These are phyloP conservation scores for Hordeum marinum DNA, from an alignment of 176 grass and related monocot species.

Conservation along the genomic window DNA sequence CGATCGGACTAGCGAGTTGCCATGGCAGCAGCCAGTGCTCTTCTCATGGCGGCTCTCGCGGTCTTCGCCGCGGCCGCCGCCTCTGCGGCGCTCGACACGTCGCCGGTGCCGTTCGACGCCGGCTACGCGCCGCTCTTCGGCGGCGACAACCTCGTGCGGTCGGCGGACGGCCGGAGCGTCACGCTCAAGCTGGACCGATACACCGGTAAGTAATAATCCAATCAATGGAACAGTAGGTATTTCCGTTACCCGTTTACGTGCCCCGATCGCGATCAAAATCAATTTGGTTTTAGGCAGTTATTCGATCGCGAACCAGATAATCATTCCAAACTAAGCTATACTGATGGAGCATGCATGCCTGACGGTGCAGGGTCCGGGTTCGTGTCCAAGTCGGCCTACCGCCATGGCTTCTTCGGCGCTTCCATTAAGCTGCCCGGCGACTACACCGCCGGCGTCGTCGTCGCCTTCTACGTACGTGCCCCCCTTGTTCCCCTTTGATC, in stretches of 20 bases:
- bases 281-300: neutral
- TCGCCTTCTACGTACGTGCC: conserved; percentile 76
- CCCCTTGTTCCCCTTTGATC: neutral
- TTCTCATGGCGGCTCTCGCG: neutral
- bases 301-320: neutral
- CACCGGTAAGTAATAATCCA: conserved; percentile 43
- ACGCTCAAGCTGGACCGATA: conserved; percentile 57
- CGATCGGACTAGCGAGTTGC: neutral
- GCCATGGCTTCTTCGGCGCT: conserved; percentile 80
- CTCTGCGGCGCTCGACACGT: conserved; percentile 17
- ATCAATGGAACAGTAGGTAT: neutral
- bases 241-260: too few relatives aligned
- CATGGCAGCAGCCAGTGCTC: neutral
- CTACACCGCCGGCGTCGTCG: conserved; percentile 76
- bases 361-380: conserved; percentile 61
- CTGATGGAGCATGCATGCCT: neutral
- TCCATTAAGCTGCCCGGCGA: conserved; percentile 72
- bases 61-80: neutral
- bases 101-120: conserved; percentile 51
- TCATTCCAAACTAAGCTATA: too few relatives aligned
- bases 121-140: conserved; percentile 67
- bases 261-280: neutral
- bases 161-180: conserved; percentile 39
- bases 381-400: conserved; percentile 60
- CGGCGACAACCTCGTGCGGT: conserved; percentile 55